A percentile compares a stretch with the other conserved stretches of the same genome.
phyloP scores from a whole-genome alignment of 2,329 filamentous ascomycete genomes.

The Ophiostoma ips region DNA sequence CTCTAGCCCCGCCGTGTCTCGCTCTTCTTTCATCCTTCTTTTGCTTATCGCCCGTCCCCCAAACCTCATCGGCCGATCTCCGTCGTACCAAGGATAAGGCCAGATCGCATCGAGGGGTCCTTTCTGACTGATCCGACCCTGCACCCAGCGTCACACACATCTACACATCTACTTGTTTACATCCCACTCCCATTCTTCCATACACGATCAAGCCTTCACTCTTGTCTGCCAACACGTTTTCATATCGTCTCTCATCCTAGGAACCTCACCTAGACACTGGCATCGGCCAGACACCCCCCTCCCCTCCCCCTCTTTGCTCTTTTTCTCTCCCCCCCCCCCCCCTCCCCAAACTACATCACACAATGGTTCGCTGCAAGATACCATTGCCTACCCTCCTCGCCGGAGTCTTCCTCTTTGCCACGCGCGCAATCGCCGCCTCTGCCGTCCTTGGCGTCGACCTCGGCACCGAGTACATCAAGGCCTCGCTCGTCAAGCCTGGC shows the following conservation, averaged over 20 bases:
- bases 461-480: constrained; percentile 95
- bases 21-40: too few relatives aligned
- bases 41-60: too few relatives aligned
- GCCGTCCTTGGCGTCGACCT: constrained; percentile 87
- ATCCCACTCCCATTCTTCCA: too few relatives aligned
- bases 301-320: neutral
- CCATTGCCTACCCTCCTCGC: constrained; percentile 18
- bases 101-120: constrained; percentile 5
- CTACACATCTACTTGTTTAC: neutral
- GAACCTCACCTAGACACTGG: neutral
- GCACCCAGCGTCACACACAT: too few relatives aligned
- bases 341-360: neutral
- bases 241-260: neutral
- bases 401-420: constrained; percentile 28
- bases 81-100: neutral
- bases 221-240: neutral
- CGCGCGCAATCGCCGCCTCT: constrained; percentile 40
- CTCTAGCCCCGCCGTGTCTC: too few relatives aligned
- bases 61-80: too few relatives aligned
- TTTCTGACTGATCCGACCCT: neutral
- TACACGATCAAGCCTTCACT: neutral
- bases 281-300: neutral
- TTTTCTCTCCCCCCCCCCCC: neutral
- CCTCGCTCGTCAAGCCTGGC: constrained; percentile 86
- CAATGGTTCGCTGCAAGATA: neutral